These are phyloP conservation scores for Penicillium sp. DNA, from an alignment of 2,329 filamentous ascomycete species.

Conservation along the genomic window DNA sequence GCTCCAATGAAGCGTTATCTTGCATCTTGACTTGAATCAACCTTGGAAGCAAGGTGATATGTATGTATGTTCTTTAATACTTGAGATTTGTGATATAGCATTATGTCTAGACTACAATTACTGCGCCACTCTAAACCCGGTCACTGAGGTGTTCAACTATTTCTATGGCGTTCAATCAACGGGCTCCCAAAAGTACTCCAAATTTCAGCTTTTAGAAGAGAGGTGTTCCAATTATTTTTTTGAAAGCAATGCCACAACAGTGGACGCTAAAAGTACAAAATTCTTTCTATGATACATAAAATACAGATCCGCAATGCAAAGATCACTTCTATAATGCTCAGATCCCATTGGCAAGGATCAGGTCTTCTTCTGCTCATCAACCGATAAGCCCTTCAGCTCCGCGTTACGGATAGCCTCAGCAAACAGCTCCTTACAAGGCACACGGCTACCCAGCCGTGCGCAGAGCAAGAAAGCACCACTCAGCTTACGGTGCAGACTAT, in stretches of 20 bases:
- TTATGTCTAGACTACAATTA: too few species aligned
- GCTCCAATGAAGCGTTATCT: too few species aligned
- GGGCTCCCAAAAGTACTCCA: not conserved
- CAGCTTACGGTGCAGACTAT: constrained; percentile 90
- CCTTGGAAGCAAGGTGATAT: too few species aligned
- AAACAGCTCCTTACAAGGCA: constrained; percentile 81
- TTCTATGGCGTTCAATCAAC: too few species aligned
- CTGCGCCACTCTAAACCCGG: too few species aligned
- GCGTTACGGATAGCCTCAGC: constrained; percentile 33
- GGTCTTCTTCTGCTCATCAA: constrained; percentile 2
- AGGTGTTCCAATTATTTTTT: not conserved
- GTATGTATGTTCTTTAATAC: too few species aligned
- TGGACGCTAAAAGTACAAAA: not conserved
- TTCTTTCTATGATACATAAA: constrained; percentile 3
- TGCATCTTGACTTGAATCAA: too few species aligned
- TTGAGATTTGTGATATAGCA: too few species aligned
- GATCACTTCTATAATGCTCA: not conserved
- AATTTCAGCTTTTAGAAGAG: not conserved
- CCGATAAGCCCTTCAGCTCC: constrained; percentile 19
- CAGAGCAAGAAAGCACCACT: constrained; percentile 94
- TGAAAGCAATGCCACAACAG: not conserved
- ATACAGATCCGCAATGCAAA: not conserved
- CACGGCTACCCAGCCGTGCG: constrained; percentile 78
- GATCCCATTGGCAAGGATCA: not conserved
- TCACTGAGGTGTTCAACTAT: too few species aligned